phyloP scores from a whole-genome alignment of 1,284 basidiomycete species.

The Tylopilus orsonianus region DNA sequence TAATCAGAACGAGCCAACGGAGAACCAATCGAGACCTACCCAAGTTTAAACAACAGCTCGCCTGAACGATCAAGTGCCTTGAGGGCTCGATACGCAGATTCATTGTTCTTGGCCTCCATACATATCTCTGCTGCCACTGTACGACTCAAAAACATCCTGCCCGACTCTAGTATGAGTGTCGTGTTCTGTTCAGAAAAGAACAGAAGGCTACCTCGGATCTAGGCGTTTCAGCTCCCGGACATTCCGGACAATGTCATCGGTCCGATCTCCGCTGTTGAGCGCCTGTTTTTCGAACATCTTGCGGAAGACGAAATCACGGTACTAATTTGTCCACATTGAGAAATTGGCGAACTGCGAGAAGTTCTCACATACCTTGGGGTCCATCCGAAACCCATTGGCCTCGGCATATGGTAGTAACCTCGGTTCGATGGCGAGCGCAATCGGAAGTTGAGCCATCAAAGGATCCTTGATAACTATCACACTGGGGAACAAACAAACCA shows the following conservation, averaged over 20 bases:
- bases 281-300: constrained; percentile 74
- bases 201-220: constrained; percentile 51
- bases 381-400: constrained; percentile 72
- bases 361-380: constrained; percentile 53
- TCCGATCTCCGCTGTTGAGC: constrained; percentile 47
- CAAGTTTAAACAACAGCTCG: constrained; percentile 58
- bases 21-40: constrained; percentile 37
- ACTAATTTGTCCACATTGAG: constrained; percentile 42
- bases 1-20: constrained; percentile 12
- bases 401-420: constrained; percentile 68
- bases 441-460: constrained; percentile 71
- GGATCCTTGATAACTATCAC: constrained; percentile 53
- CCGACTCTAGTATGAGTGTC: constrained; percentile 10
- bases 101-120: constrained; percentile 72
- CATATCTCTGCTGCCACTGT: constrained; percentile 77
- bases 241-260: constrained; percentile 64
- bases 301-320: constrained; percentile 77
- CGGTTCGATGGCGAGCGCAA: constrained; percentile 72
- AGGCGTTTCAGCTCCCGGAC: constrained; percentile 66
- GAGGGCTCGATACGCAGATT: constrained; percentile 62
- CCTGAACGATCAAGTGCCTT: constrained; percentile 62
- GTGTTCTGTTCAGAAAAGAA: constrained; percentile 1
- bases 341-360: constrained; percentile 5
- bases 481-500: constrained; percentile 12
- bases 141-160: constrained; percentile 74